Conservation (phyloP, 179 eudicot genomes). For the Actinidia polygama region DNA sequence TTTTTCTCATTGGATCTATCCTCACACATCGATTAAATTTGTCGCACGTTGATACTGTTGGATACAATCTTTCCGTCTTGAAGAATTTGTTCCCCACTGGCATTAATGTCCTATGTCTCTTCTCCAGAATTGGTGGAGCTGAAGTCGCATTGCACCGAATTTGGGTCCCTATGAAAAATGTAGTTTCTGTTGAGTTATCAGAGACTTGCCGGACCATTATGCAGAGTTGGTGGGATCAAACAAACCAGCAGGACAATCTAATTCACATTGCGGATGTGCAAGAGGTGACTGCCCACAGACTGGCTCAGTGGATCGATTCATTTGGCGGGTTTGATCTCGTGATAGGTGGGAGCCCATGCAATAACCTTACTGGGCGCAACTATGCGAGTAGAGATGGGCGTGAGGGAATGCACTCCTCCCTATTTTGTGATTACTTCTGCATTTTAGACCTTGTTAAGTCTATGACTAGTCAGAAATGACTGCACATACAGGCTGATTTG, state of each 20-base stretch:
- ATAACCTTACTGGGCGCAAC: conserved; percentile 59
- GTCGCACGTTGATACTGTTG: conserved; percentile 62
- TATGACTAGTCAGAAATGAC: conserved; percentile 17
- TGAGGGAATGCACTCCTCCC: conserved; percentile 50
- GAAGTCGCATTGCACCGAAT: conserved; percentile 58
- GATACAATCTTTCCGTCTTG: conserved; percentile 60
- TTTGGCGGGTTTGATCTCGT: conserved; percentile 58
- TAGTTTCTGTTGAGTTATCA: conserved; percentile 59
- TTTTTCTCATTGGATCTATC: not conserved
- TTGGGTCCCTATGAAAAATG: conserved; percentile 52
- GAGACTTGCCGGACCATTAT: conserved; percentile 33
- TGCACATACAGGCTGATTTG: not conserved
- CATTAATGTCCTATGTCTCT: conserved; percentile 53
- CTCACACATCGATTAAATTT: not conserved
- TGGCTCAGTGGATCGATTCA: conserved; percentile 24
- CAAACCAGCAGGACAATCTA: conserved; percentile 45
- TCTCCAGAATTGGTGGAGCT: conserved; percentile 71
- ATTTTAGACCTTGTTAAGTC: conserved; percentile 40
- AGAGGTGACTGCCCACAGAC: conserved; percentile 18
- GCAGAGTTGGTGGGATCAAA: conserved; percentile 59
- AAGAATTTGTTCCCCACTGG: conserved; percentile 52
- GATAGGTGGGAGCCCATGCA: conserved; percentile 69
- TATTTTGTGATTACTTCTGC: conserved; percentile 51
- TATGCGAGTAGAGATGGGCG: conserved; percentile 58
- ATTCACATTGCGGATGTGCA: conserved; percentile 44